phyloP scores from a whole-genome alignment of 2,329 filamentous ascomycete genomes.

The Trichophyton rubrum region DNA sequence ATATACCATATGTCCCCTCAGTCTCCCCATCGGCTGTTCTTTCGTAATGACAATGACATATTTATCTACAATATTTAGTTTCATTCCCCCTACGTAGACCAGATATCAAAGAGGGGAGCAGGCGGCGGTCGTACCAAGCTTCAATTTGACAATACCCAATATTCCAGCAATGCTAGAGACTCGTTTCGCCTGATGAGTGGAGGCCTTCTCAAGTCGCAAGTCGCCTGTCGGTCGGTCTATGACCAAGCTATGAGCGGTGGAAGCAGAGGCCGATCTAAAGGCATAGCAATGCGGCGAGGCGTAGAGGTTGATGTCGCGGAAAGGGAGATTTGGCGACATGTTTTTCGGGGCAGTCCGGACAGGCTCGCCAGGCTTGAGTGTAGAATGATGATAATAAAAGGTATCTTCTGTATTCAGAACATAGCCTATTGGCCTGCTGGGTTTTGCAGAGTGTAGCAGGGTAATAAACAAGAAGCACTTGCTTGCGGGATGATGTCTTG shows the following conservation, averaged over 20 bases:
- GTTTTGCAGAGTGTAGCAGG: not conserved
- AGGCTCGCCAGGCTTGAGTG: not conserved
- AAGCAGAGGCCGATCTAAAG: constrained; percentile 90
- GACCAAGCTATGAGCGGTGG: constrained; percentile 73
- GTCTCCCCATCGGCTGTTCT: constrained; percentile 73
- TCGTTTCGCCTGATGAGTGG: constrained; percentile 61
- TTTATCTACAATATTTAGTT: constrained; percentile 49
- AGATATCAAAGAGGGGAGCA: constrained; percentile 9
- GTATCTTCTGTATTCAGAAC: not conserved
- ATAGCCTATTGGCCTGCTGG: not conserved
- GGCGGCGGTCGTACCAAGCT: constrained; percentile 54
- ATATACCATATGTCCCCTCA: constrained; percentile 95
- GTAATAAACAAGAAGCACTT: not conserved
- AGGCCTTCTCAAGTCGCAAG: constrained; percentile 69
- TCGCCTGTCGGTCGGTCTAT: constrained; percentile 89
- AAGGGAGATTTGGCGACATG: constrained; percentile 48
- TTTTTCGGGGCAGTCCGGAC: constrained; percentile 1
- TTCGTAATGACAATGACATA: constrained; percentile 97
- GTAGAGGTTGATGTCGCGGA: constrained; percentile 94
- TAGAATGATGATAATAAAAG: not conserved
- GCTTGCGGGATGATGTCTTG: not conserved
- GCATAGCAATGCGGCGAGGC: constrained; percentile 85
- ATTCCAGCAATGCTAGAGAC: constrained; percentile 94
- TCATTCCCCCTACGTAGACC: constrained; percentile 9
- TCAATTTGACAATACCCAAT: constrained; percentile 81